A percentile compares a stretch with the other conserved stretches of the same genome.
These are phyloP conservation scores for Neonectria faginata DNA, from an alignment of 2,329 filamentous ascomycete species.

Conservation along the genomic window DNA sequence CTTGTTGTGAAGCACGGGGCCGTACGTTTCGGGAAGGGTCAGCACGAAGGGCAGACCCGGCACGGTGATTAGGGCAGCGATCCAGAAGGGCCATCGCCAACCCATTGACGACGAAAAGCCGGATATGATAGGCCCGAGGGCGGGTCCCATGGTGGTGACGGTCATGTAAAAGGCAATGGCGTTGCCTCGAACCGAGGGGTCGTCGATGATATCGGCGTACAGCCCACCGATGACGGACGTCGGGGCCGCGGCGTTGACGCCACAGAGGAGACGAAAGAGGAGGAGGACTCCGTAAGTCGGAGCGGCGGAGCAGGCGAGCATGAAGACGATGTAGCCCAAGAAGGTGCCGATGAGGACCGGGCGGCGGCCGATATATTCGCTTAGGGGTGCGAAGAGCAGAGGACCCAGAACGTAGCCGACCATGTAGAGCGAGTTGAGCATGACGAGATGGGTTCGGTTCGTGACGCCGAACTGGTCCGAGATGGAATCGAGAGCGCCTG, in stretches of 20 bases:
- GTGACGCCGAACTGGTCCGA: constrained; percentile 46
- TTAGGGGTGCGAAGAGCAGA: constrained; percentile 50
- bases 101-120: constrained; percentile 61
- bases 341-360: constrained; percentile 51
- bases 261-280: constrained; percentile 53
- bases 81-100: constrained; percentile 57
- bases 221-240: constrained; percentile 51
- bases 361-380: constrained; percentile 51
- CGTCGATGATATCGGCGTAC: constrained; percentile 50
- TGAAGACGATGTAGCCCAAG: constrained; percentile 50
- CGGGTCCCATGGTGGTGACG: constrained; percentile 50
- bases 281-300: constrained; percentile 58
- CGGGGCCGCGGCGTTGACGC: constrained; percentile 50
- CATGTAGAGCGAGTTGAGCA: constrained; percentile 54
- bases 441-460: constrained; percentile 44
- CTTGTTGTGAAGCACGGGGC: constrained; percentile 62
- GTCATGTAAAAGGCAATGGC: constrained; percentile 52
- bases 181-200: constrained; percentile 48
- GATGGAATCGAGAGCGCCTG: constrained; percentile 52
- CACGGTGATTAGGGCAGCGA: constrained; percentile 49
- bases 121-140: constrained; percentile 64
- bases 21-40: constrained; percentile 60
- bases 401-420: constrained; percentile 51
- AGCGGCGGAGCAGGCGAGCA: constrained; percentile 53
- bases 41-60: constrained; percentile 50